phyloP scores from a whole-genome alignment of 768 basidiomycete species.

The Auriculariales sp. region DNA sequence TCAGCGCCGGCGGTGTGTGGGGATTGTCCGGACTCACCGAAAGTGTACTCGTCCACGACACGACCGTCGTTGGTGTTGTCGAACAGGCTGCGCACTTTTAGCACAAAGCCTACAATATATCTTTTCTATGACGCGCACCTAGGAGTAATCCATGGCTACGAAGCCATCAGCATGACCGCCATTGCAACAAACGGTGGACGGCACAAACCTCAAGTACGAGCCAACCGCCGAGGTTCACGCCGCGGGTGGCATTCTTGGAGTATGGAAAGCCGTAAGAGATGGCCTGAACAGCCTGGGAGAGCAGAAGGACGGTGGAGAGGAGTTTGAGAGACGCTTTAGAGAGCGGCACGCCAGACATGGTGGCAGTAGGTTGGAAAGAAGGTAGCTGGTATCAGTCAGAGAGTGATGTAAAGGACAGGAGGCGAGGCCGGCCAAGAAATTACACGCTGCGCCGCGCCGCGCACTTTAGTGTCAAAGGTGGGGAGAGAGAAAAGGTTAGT shows the following conservation, averaged over 20 bases:
- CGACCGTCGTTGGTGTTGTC: constrained; percentile 44
- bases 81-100: constrained; percentile 32
- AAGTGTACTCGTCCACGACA: constrained; percentile 71
- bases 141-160: constrained; percentile 63
- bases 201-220: constrained; percentile 34
- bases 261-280: constrained; percentile 42
- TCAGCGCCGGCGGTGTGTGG: neutral
- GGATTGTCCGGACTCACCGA: constrained; percentile 32
- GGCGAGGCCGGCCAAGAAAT: too few species aligned
- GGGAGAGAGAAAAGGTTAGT: too few species aligned
- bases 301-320: too few species aligned
- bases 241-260: constrained; percentile 57
- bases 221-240: constrained; percentile 71
- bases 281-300: too few species aligned
- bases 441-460: too few species aligned
- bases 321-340: too few species aligned
- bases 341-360: too few species aligned
- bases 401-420: too few species aligned
- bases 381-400: too few species aligned
- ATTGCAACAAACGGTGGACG: constrained; percentile 8
- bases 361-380: too few species aligned
- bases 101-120: neutral
- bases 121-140: constrained; percentile 10
- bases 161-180: constrained; percentile 30
- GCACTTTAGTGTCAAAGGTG: too few species aligned